Base-by-base conservation (phyloP, 1,284 basidiomycete species). In the Cerioporus squamosus region DNA sequence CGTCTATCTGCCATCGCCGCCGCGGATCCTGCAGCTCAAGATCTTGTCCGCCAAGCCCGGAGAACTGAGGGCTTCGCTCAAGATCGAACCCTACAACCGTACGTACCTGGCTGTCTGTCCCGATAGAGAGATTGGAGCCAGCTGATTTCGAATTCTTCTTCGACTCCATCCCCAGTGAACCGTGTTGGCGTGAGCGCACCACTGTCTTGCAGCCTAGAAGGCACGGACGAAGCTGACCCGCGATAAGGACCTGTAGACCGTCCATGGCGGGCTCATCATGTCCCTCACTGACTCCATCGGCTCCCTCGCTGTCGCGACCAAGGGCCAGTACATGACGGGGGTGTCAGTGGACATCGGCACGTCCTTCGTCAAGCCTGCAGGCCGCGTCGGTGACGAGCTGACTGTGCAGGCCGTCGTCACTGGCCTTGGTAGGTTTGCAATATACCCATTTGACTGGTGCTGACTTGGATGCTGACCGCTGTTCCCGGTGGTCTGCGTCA, bases 291-390 rank as follows among this genome's bases (percentile, higher is more conserved):
- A 96, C 71, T 94, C 93, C 8, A 76, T 93, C 45, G 94, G 94
- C 6, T 93, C 90, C 1, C 81, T 96, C 12, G 91, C 91, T 7
- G 83, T 96, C 22, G 90, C 91, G 0, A 86, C 88, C 14, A 88
- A 88, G 63, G 94, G 94, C 4, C 84, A 94, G 23, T 90, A 78
- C 72, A 91, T 93, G 86, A 95, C 94, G 0, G 90, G 94, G 17
- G 93, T 96, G 7, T 93, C 90, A 2, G 94, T 93, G 1, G 94
- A 96, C 70, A 88, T 97, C 66, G 88, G 88, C 47, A 88, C 93
- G 0, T 93, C 91, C 2, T 96, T 93, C 65, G 85, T 93, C 53
- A 85, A 85, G 49, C 86, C 88, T 14, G 88, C 81, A 2, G 92
- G 91, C 18, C 79, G 75, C 51, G 75, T 77, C 0, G 91, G 90